These are phyloP conservation scores for Fusarium abutilonis DNA, from an alignment of 2,329 filamentous ascomycete genomes.

Conservation along the genomic window DNA sequence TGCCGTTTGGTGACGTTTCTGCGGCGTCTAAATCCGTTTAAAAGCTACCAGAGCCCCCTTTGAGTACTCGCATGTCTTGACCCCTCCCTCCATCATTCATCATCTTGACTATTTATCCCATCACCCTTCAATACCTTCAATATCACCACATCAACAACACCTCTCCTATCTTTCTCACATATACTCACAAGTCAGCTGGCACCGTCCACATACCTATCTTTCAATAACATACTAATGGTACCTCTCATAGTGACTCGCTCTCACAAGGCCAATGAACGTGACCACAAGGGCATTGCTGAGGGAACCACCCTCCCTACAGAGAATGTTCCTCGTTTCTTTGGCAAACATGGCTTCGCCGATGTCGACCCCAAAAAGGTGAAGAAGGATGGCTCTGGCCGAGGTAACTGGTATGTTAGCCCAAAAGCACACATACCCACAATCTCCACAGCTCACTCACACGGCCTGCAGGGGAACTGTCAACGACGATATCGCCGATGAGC, in stretches of 20 bases:
- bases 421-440: not conserved
- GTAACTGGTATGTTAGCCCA: conserved; percentile 80
- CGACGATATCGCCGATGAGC: conserved; percentile 84
- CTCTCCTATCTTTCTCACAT: not conserved
- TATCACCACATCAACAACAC: conserved; percentile 13
- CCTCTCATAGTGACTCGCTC: conserved; percentile 86
- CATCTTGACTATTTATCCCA: conserved; percentile 21
- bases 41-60: conserved; percentile 37
- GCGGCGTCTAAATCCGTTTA: conserved; percentile 35
- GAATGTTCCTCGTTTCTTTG: conserved; percentile 90
- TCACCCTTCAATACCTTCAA: conserved; percentile 7
- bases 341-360: conserved; percentile 83
- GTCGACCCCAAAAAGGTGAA: conserved; percentile 92
- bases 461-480: conserved; percentile 78
- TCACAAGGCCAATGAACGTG: conserved; percentile 93
- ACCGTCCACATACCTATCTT: not conserved
- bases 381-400: conserved; percentile 93
- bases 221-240: conserved; percentile 22
- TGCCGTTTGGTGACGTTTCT: conserved; percentile 41
- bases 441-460: conserved; percentile 31
- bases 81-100: conserved; percentile 39
- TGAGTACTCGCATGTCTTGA: conserved; percentile 5
- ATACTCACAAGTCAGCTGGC: conserved; percentile 36
- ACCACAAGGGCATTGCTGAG: conserved; percentile 82
- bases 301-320: conserved; percentile 75